Conservation (phyloP, 176 grass and related monocot species). For the Avena insularis region DNA sequence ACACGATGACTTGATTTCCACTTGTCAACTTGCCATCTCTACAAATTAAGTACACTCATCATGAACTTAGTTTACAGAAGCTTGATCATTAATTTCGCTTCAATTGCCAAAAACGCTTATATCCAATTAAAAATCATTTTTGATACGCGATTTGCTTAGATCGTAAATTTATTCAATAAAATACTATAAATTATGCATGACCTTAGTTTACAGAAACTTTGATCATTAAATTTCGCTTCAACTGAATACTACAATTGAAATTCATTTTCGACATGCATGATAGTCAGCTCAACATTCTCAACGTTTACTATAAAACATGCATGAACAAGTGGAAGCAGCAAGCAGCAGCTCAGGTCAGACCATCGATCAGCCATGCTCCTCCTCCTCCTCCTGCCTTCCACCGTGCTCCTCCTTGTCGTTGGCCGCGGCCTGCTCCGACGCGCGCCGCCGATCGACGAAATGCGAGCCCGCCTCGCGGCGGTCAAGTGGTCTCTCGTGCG, state of each 20-base stretch:
- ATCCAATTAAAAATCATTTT: too few relatives aligned
- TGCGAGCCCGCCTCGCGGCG: background rate
- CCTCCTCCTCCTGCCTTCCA: background rate
- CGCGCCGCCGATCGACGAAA: background rate
- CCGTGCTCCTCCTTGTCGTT: background rate
- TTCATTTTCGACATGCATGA: too few relatives aligned
- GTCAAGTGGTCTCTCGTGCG: background rate
- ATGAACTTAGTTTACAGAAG: background rate
- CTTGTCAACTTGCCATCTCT: background rate
- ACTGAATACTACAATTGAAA: too few relatives aligned
- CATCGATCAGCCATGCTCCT: background rate
- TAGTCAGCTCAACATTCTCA: too few relatives aligned
- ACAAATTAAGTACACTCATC: background rate
- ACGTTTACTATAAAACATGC: background rate
- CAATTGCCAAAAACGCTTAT: too few relatives aligned
- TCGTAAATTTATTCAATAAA: too few relatives aligned
- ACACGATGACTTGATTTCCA: background rate
- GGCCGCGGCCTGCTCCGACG: background rate
- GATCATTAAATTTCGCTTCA: too few relatives aligned
- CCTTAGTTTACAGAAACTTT: too few relatives aligned
- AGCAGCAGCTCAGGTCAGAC: background rate
- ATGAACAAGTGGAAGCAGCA: background rate
- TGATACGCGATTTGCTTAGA: too few relatives aligned
- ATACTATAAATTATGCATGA: too few relatives aligned
- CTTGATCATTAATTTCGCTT: background rate